Percentiles rank a stretch among this genome's conserved stretches.
phyloP scores from a whole-genome alignment of 2,329 filamentous ascomycete species.

The Triangularia setosa region DNA sequence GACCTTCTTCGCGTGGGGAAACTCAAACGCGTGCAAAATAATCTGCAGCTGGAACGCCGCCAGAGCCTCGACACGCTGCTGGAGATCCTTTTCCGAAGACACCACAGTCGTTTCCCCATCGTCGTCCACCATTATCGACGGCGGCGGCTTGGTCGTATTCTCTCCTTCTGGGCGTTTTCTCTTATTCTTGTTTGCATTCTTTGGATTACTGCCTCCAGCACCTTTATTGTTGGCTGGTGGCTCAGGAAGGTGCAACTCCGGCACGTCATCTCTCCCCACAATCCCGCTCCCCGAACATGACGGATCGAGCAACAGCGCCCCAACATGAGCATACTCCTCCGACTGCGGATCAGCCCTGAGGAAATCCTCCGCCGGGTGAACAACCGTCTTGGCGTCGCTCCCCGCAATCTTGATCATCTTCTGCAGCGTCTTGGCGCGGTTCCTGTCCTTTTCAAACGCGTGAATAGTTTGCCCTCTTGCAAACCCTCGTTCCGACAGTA shows the following conservation, averaged over 20 bases:
- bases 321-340: slow-evolving; percentile 63
- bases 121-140: slow-evolving; percentile 44
- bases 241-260: slow-evolving; percentile 58
- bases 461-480: slow-evolving; percentile 47
- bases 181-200: slow-evolving; percentile 28
- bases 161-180: slow-evolving; percentile 44
- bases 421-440: slow-evolving; percentile 68
- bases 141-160: slow-evolving; percentile 25
- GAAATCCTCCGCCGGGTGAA: slow-evolving; percentile 78
- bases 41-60: slow-evolving; percentile 79
- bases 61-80: slow-evolving; percentile 66
- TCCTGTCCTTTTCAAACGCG: slow-evolving; percentile 74
- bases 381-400: slow-evolving; percentile 59
- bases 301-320: slow-evolving; percentile 80
- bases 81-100: slow-evolving; percentile 52
- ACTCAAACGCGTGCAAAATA: slow-evolving; percentile 77
- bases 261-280: slow-evolving; percentile 77
- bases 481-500: slow-evolving; percentile 48
- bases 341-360: slow-evolving; percentile 66
- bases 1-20: slow-evolving; percentile 69
- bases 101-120: slow-evolving; percentile 51
- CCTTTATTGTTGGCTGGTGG: slow-evolving; percentile 12
- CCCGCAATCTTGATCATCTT: slow-evolving; percentile 83
- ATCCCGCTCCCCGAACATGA: slow-evolving; percentile 97
- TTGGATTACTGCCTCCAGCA: background rate